Percentiles rank a stretch among this genome's conserved stretches.
These are phyloP conservation scores for Mycena rebaudengoi DNA, from an alignment of 768 basidiomycete species.

Conservation along the genomic window DNA sequence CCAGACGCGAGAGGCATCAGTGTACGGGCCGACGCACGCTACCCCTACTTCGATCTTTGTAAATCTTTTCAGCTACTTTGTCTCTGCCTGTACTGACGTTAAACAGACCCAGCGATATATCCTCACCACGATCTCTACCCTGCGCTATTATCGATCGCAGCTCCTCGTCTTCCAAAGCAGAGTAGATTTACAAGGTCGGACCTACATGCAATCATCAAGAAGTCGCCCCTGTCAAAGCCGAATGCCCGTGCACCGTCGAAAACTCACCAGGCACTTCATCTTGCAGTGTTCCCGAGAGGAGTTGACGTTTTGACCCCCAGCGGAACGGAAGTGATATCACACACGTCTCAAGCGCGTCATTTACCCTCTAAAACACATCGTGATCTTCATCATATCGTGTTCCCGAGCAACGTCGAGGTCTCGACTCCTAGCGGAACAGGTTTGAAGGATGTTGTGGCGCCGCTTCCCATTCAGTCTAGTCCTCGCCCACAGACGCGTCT, in stretches of 20 bases:
- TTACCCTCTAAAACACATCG: slow-evolving; percentile 15
- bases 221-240: neutral
- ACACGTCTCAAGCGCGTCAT: neutral
- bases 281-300: slow-evolving; percentile 20
- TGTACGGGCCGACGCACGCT: slow-evolving; percentile 21
- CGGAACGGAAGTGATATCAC: too few relatives aligned
- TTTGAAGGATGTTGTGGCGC: neutral
- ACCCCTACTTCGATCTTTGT: slow-evolving; percentile 51
- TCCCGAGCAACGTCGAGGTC: slow-evolving; percentile 9
- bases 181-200: slow-evolving; percentile 26
- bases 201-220: slow-evolving; percentile 24
- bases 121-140: slow-evolving; percentile 53
- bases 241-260: neutral
- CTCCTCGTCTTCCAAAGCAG: slow-evolving; percentile 6
- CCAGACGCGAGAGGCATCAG: neutral
- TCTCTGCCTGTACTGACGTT: neutral
- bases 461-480: neutral
- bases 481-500: slow-evolving; percentile 1
- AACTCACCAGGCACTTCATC: slow-evolving; percentile 20
- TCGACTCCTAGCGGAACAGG: slow-evolving; percentile 17
- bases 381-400: slow-evolving; percentile 20
- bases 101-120: slow-evolving; percentile 48
- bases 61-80: slow-evolving; percentile 18
- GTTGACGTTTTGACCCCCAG: slow-evolving; percentile 22
- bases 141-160: slow-evolving; percentile 7